Percentiles rank a stretch among this genome's conserved stretches.
These are phyloP conservation scores for Pseudonitzschia delicatissima DNA, from an alignment of 108 stramenopile species.

Conservation along the genomic window DNA sequence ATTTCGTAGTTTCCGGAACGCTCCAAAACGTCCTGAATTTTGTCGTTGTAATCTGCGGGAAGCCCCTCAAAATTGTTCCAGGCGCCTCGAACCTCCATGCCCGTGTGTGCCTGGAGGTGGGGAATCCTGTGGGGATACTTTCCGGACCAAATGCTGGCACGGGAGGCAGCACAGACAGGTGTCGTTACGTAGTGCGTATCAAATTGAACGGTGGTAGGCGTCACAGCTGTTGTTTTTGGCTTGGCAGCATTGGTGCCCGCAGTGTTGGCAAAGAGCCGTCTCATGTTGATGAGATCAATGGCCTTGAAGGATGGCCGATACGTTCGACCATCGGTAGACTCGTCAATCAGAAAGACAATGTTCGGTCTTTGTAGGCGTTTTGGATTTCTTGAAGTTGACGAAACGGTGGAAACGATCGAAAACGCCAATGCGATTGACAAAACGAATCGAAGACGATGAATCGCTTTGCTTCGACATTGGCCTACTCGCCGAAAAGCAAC, in stretches of 20 bases:
- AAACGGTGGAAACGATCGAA: neutral
- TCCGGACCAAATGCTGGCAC: slow-evolving; percentile 27
- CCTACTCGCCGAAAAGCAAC: too few species aligned
- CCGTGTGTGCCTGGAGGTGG: slow-evolving; percentile 8
- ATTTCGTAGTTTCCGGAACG: slow-evolving; percentile 4
- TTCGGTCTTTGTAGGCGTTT: too few species aligned
- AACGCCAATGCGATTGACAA: neutral
- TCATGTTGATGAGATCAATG: slow-evolving; percentile 28
- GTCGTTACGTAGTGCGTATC: slow-evolving; percentile 22
- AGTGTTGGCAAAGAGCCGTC: slow-evolving; percentile 4
- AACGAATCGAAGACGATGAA: too few species aligned
- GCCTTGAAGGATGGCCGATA: slow-evolving; percentile 26
- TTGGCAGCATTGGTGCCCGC: too few species aligned
- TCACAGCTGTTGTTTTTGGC: neutral
- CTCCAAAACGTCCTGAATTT: slow-evolving; percentile 17
- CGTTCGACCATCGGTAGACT: slow-evolving; percentile 33
- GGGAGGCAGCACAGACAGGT: slow-evolving; percentile 38
- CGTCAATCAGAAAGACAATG: slow-evolving; percentile 25
- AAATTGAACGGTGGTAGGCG: too few species aligned
- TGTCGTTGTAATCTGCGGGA: slow-evolving; percentile 8
- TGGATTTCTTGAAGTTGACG: too few species aligned
- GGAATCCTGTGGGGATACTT: slow-evolving; percentile 38
- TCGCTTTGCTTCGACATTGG: too few species aligned
- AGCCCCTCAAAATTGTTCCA: slow-evolving; percentile 42
- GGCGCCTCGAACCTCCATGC: slow-evolving; percentile 11